Percentiles rank a stretch among this genome's conserved stretches.
Evolutionary conservation across 164 flowering plant genomes (phyloP).

Genomic region (Magnolia sinica): DNA sequence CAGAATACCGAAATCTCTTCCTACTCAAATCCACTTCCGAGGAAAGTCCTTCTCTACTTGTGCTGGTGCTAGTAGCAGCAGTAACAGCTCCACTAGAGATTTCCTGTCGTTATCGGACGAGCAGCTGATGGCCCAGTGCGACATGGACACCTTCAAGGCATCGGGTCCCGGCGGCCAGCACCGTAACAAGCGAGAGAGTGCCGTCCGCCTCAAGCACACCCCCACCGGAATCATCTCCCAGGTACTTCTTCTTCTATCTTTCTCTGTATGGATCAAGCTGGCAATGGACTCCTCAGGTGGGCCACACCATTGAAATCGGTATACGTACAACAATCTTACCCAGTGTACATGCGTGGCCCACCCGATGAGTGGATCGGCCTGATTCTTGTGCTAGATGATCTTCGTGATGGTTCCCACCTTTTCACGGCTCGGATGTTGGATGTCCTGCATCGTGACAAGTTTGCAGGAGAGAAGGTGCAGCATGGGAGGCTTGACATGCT

Average conservation of each 20-base stretch:
- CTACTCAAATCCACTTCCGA: neutral
- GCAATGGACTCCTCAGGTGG: neutral
- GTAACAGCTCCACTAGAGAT: slow-evolving; percentile 5
- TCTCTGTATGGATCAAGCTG: neutral
- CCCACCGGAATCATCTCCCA: slow-evolving; percentile 87
- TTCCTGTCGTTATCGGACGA: slow-evolving; percentile 57
- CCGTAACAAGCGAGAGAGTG: slow-evolving; percentile 87
- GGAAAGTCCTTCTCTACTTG: slow-evolving; percentile 10
- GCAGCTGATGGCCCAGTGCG: slow-evolving; percentile 69
- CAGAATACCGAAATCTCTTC: neutral
- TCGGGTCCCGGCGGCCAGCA: slow-evolving; percentile 99
- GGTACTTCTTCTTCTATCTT: slow-evolving; percentile 23
- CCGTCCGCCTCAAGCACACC: slow-evolving; percentile 84
- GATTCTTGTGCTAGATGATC: no score
- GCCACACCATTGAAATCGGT: no score
- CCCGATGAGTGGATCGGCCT: no score
- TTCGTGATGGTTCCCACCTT: no score
- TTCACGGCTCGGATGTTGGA: no score
- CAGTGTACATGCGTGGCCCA: no score
- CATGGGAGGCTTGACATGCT: no score
- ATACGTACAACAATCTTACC: no score
- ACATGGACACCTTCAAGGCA: slow-evolving; percentile 73
- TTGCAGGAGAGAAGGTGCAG: no score
- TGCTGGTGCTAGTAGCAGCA: neutral
- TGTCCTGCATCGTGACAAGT: no score